Percentiles rank a stretch among this genome's conserved stretches.
Conservation (phyloP, 139 green algal species). For the Picochlorum sp. region DNA sequence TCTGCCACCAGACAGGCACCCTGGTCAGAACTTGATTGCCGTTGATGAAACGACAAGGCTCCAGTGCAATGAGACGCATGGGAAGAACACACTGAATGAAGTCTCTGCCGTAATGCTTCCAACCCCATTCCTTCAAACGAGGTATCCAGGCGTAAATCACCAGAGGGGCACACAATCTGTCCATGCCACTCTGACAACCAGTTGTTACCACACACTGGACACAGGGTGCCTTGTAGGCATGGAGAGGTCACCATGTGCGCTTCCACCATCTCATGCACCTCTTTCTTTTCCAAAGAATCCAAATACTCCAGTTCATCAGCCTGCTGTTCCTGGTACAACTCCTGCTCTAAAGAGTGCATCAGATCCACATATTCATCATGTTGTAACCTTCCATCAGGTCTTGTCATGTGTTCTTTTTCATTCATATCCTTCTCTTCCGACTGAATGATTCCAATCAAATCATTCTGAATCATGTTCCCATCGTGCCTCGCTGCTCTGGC, state of each 20-base stretch:
- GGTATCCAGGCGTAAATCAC: conserved; percentile 28
- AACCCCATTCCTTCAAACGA: conserved; percentile 16
- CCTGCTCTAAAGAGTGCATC: conserved; percentile 7
- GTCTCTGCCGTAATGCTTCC: conserved; percentile 12
- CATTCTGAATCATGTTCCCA: not conserved
- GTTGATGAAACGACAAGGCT: not conserved
- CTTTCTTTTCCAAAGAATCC: conserved; percentile 8
- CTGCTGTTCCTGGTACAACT: not conserved
- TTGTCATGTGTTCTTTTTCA: not conserved
- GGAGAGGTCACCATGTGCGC: not conserved
- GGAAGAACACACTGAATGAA: not conserved
- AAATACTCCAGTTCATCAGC: conserved; percentile 14
- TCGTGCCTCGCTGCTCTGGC: not conserved
- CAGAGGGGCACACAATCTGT: conserved; percentile 19
- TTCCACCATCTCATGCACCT: conserved; percentile 8
- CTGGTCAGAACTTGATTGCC: not conserved
- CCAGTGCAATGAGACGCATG: not conserved
- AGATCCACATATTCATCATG: conserved; percentile 14
- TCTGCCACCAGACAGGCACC: not conserved
- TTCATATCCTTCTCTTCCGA: not conserved
- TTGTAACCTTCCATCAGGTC: not conserved
- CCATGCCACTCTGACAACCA: conserved; percentile 18
- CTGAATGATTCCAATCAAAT: not conserved
- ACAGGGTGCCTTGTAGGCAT: conserved; percentile 29
- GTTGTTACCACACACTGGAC: conserved; percentile 18